Evolutionary conservation across 805 yeast genomes (phyloP).

Genomic region (Ogataea naganishii): DNA sequence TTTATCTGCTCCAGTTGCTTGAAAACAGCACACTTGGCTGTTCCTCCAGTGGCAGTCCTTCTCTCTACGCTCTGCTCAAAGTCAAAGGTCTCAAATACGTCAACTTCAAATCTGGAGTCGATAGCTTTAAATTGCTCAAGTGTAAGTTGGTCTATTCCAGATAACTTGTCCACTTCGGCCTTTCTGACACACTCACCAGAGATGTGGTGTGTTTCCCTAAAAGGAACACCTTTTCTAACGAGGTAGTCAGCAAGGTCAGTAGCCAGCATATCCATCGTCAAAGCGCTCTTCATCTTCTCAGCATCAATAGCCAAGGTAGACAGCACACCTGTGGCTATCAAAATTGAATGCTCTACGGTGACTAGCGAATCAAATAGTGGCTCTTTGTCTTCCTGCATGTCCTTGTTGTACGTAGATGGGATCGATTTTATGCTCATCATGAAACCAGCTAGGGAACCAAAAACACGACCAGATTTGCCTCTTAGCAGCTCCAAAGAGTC

Average conservation of each 20-base stretch:
- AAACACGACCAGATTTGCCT: constrained; percentile 96
- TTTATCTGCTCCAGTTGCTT: constrained; percentile 49
- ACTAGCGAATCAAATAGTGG: constrained; percentile 88
- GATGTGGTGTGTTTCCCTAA: constrained; percentile 98
- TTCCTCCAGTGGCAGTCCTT: constrained; percentile 95
- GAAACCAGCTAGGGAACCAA: constrained; percentile 92
- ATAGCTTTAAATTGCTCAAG: constrained; percentile 71
- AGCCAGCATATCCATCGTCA: constrained; percentile 98
- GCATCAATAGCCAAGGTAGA: constrained; percentile 73
- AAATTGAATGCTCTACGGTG: constrained; percentile 88
- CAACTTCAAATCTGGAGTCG: constrained; percentile 71
- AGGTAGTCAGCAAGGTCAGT: constrained; percentile 97
- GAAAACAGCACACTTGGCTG: constrained; percentile 84
- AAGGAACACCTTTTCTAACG: constrained; percentile 97
- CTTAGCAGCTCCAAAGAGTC: constrained; percentile 91
- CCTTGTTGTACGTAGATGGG: constrained; percentile 96
- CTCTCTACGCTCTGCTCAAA: constrained; percentile 94
- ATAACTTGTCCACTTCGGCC: constrained; percentile 70
- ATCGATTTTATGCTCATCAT: constrained; percentile 95
- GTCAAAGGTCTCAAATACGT: constrained; percentile 79
- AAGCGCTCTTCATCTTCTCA: constrained; percentile 74
- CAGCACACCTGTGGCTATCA: constrained; percentile 93
- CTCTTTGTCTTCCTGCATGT: constrained; percentile 98
- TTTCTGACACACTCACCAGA: constrained; percentile 94
- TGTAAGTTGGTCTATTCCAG: constrained; percentile 81